Percentiles rank a stretch among this genome's conserved stretches.
These are phyloP conservation scores for Ceratocystis colombiana DNA, from an alignment of 2,329 filamentous ascomycete genomes.

Conservation along the genomic window DNA sequence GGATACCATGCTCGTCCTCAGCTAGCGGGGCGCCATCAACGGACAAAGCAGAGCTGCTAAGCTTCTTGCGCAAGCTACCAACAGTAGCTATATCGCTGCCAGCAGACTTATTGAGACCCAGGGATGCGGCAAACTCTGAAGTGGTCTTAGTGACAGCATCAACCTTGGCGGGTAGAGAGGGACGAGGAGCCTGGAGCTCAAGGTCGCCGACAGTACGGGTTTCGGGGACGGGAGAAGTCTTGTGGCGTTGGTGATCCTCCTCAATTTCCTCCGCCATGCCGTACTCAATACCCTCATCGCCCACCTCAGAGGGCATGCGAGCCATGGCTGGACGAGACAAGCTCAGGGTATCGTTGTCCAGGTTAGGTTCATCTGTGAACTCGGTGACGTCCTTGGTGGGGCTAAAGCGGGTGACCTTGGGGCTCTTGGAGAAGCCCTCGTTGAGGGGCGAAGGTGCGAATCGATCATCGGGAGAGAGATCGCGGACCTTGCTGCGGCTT, in stretches of 20 bases:
- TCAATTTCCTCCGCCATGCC: conserved; percentile 46
- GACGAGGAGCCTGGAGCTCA: conserved; percentile 79
- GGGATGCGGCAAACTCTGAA: conserved; percentile 75
- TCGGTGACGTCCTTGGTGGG: conserved; percentile 32
- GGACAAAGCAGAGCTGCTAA: conserved; percentile 20
- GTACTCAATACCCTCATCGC: conserved; percentile 86
- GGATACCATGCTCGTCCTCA: conserved; percentile 78
- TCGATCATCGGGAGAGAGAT: conserved; percentile 64
- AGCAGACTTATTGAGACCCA: conserved; percentile 57
- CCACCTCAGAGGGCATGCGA: conserved; percentile 63
- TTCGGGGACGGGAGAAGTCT: conserved; percentile 50
- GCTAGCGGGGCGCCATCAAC: conserved; percentile 45
- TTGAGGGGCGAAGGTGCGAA: conserved; percentile 83
- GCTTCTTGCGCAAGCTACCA: conserved; percentile 51
- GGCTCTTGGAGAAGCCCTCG: conserved; percentile 49
- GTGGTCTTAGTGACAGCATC: conserved; percentile 81
- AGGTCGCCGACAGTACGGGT: conserved; percentile 68
- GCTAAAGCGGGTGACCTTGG: conserved; percentile 33
- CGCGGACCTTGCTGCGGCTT: conserved; percentile 58
- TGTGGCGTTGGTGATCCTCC: conserved; percentile 32
- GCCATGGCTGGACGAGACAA: conserved; percentile 63
- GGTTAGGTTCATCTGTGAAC: conserved; percentile 24
- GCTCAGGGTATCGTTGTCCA: conserved; percentile 29
- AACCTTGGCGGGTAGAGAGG: conserved; percentile 65
- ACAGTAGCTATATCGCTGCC: conserved; percentile 29